Conservation (phyloP, 345 rosid genomes). For the Anastatica hierochuntica region DNA sequence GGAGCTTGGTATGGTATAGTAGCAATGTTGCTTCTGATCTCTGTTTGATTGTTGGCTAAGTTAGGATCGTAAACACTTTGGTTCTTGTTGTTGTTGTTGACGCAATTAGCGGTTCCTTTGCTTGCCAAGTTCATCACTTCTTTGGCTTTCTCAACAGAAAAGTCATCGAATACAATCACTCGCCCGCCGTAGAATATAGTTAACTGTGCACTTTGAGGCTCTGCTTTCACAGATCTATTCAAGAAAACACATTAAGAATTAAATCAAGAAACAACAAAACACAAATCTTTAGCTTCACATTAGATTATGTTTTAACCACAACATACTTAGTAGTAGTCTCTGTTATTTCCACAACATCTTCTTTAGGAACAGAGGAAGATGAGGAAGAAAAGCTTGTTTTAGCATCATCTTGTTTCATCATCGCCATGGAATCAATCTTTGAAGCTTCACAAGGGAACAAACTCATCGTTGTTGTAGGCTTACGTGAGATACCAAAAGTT, state of each 20-base stretch:
- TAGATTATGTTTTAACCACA: too few species aligned
- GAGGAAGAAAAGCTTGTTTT: slow-evolving; percentile 35
- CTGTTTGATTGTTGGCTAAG: slow-evolving; percentile 21
- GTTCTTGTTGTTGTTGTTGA: slow-evolving; percentile 17
- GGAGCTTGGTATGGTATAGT: slow-evolving; percentile 21
- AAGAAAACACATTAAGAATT: background rate
- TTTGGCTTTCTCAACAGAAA: slow-evolving; percentile 71
- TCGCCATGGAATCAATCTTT: slow-evolving; percentile 9
- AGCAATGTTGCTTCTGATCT: slow-evolving; percentile 16
- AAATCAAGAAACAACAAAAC: background rate
- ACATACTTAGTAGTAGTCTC: slow-evolving; percentile 31
- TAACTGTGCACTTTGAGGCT: slow-evolving; percentile 49
- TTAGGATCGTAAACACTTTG: slow-evolving; percentile 8
- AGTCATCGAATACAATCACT: slow-evolving; percentile 64
- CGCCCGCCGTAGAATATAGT: slow-evolving; percentile 80
- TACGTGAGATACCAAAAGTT: slow-evolving; percentile 9
- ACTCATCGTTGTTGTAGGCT: slow-evolving; percentile 42
- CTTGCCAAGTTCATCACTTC: slow-evolving; percentile 61
- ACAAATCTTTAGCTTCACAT: too few species aligned
- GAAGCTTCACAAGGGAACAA: slow-evolving; percentile 48
- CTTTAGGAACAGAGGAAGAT: slow-evolving; percentile 26
- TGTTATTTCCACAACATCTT: slow-evolving; percentile 26
- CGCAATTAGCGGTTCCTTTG: slow-evolving; percentile 34
- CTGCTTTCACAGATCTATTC: slow-evolving; percentile 23
- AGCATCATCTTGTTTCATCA: slow-evolving; percentile 50